Conservation (phyloP, 108 stramenopile genomes). For the Seminavis robusta region DNA sequence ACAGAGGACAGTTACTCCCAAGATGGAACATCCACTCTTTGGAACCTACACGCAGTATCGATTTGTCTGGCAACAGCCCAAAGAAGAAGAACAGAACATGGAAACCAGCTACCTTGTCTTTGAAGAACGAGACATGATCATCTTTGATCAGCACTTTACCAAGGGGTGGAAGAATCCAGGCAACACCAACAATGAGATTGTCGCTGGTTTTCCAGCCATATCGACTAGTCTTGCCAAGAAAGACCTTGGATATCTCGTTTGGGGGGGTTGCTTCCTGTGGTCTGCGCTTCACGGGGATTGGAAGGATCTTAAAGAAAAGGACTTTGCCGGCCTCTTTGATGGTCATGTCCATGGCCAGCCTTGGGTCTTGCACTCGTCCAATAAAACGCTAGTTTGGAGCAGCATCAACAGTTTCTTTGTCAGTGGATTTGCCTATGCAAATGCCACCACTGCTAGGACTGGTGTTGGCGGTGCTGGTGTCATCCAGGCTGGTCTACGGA, state of each 20-base stretch:
- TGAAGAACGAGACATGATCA: slow-evolving; percentile 1
- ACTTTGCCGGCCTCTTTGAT: neutral
- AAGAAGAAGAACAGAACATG: too few species aligned
- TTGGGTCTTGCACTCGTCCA: neutral
- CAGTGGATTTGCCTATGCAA: slow-evolving; percentile 15
- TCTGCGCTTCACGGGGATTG: slow-evolving; percentile 2
- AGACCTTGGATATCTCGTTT: neutral
- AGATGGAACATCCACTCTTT: too few species aligned
- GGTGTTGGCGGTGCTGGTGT: too few species aligned
- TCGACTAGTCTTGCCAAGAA: neutral
- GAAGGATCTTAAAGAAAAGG: neutral
- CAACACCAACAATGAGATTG: neutral
- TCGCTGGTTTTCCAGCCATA: neutral
- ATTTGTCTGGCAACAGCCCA: too few species aligned
- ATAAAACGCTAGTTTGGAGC: slow-evolving; percentile 6
- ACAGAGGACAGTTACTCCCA: too few species aligned
- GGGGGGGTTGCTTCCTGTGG: neutral
- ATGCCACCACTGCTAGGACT: too few species aligned
- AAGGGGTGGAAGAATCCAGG: neutral
- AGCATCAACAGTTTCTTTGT: slow-evolving; percentile 5
- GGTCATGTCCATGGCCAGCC: slow-evolving; percentile 5
- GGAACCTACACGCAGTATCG: too few species aligned
- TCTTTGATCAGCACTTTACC: slow-evolving; percentile 7
- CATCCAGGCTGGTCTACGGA: slow-evolving; percentile 2
- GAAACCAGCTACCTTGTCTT: slow-evolving; percentile 4